phyloP scores from a whole-genome alignment of 2,329 filamentous ascomycete species.

The Xylariaceae sp. region DNA sequence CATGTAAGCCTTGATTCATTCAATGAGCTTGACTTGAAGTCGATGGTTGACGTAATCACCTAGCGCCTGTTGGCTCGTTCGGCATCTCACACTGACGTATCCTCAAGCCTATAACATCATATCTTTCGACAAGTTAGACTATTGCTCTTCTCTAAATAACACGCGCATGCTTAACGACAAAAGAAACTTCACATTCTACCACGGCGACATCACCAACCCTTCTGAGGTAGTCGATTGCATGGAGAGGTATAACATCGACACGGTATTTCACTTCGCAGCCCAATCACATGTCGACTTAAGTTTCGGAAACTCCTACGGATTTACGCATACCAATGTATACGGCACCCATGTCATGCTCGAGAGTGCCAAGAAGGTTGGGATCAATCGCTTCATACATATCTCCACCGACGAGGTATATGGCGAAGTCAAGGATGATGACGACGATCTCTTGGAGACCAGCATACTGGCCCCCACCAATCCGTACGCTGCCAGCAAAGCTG shows the following conservation, averaged over 20 bases:
- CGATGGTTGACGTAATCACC: slow-evolving; percentile 18
- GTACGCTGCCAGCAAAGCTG: slow-evolving; percentile 76
- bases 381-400: slow-evolving; percentile 75
- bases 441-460: slow-evolving; percentile 69
- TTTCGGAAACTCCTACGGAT: slow-evolving; percentile 78
- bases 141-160: slow-evolving; percentile 78
- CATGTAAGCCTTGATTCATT: slow-evolving; percentile 55
- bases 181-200: slow-evolving; percentile 74
- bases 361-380: slow-evolving; percentile 65
- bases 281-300: slow-evolving; percentile 80
- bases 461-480: slow-evolving; percentile 77
- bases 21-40: background rate
- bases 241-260: slow-evolving; percentile 69
- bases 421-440: slow-evolving; percentile 68
- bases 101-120: slow-evolving; percentile 71
- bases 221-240: slow-evolving; percentile 67
- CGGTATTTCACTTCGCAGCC: slow-evolving; percentile 80
- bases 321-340: slow-evolving; percentile 77
- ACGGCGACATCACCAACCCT: slow-evolving; percentile 72
- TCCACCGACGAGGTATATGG: slow-evolving; percentile 86
- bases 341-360: slow-evolving; percentile 81
- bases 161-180: slow-evolving; percentile 63
- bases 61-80: slow-evolving; percentile 78
- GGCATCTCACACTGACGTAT: slow-evolving; percentile 72
- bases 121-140: slow-evolving; percentile 82